Evolutionary conservation across 176 grass and related monocot species (phyloP).

Genomic region (Pontederia crassipes): DNA sequence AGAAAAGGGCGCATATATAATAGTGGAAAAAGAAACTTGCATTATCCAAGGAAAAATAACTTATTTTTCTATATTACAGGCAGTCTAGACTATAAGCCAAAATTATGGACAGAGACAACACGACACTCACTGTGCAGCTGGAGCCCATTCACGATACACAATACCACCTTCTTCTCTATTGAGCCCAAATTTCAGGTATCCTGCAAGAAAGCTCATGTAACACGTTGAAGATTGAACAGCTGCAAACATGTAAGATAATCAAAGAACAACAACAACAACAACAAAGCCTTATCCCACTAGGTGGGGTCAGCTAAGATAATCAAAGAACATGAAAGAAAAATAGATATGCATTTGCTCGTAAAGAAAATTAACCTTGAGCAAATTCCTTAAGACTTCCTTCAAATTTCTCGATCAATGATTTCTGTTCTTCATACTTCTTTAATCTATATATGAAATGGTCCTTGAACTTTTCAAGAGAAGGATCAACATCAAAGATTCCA

Average conservation of each 20-base stretch:
- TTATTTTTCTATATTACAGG: background rate
- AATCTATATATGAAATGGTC: conserved; percentile 72
- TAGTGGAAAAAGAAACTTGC: no score
- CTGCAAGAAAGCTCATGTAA: conserved; percentile 18
- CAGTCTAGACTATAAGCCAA: background rate
- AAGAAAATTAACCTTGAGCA: conserved; percentile 42
- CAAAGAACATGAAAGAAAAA: conserved; percentile 8
- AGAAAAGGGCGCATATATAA: no score
- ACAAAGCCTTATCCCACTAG: no score
- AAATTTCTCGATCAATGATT: conserved; percentile 48
- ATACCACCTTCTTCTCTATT: conserved; percentile 43
- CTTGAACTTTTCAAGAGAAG: conserved; percentile 40
- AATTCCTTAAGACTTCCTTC: conserved; percentile 72
- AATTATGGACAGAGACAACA: background rate
- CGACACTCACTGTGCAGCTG: conserved; percentile 75
- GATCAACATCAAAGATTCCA: conserved; percentile 59
- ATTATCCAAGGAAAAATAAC: background rate
- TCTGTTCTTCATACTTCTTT: conserved; percentile 53
- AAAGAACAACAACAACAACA: background rate
- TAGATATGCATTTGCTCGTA: background rate
- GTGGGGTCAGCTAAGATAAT: no score
- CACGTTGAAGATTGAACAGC: background rate
- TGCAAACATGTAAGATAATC: background rate
- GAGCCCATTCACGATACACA: conserved; percentile 92
- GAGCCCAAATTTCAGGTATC: conserved; percentile 93